A percentile compares a stretch with the other conserved stretches of the same genome.
Conservation (phyloP, 495 filamentous ascomycete species). For the Terfezia claveryi region DNA sequence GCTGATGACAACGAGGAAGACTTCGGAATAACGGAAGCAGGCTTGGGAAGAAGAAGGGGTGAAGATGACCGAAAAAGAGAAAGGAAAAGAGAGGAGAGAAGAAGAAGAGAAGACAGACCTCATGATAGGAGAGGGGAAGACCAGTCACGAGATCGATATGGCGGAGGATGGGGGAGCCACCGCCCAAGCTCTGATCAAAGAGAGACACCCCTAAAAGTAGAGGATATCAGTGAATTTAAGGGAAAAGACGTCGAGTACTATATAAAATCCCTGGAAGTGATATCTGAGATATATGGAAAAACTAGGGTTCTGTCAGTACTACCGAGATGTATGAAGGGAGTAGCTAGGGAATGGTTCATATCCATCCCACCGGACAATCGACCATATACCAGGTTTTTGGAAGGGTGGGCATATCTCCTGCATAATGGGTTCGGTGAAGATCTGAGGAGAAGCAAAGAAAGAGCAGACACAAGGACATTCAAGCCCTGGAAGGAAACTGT, state of each 20-base stretch:
- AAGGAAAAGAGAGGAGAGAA: too few species aligned
- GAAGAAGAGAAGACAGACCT: too few species aligned
- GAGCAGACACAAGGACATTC: background rate
- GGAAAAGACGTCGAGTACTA: background rate
- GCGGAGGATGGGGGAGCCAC: too few species aligned
- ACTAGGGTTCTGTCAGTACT: background rate
- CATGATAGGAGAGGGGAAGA: too few species aligned
- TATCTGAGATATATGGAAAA: too few species aligned
- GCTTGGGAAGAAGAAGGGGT: too few species aligned
- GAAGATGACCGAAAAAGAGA: too few species aligned
- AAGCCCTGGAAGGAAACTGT: background rate
- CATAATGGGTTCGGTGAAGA: background rate
- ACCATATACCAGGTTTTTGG: background rate
- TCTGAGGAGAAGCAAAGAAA: background rate
- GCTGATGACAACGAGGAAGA: too few species aligned
- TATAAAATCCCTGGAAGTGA: background rate
- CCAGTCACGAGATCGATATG: too few species aligned
- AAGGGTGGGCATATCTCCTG: background rate
- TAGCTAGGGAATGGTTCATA: background rate
- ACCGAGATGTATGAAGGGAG: background rate
- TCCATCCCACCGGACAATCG: background rate
- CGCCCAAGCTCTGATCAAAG: too few species aligned
- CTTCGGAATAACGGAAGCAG: too few species aligned
- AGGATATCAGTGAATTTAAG: background rate
- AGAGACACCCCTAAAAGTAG: background rate